Percentiles rank a stretch among this genome's conserved stretches.
Evolutionary conservation across 2,329 filamentous ascomycete genomes (phyloP).

Genomic region (Metarhizium brunneum): DNA sequence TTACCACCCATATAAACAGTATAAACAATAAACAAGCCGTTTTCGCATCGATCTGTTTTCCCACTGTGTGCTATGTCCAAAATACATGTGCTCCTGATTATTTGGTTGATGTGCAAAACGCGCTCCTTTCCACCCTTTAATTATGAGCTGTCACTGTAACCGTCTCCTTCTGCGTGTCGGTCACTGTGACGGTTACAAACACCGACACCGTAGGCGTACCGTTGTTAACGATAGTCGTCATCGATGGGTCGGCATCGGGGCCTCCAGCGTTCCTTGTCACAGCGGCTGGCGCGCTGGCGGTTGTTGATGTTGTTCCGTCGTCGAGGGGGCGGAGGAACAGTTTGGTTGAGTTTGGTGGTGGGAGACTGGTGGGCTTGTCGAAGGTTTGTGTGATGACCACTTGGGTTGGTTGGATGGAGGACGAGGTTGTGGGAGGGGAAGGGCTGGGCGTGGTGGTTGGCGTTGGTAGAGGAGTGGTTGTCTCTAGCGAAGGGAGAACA

Average conservation of each 20-base stretch:
- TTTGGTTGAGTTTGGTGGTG: constrained; percentile 10
- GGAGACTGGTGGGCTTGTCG: constrained; percentile 11
- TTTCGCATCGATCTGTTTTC: no score
- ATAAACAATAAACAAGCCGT: no score
- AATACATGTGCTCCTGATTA: no score
- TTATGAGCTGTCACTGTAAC: constrained; percentile 18
- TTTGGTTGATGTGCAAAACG: no score
- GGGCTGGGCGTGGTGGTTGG: not conserved
- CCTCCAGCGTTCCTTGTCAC: constrained; percentile 1
- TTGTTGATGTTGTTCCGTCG: constrained; percentile 2
- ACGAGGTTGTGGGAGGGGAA: not conserved
- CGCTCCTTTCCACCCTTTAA: not conserved
- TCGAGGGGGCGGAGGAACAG: constrained; percentile 20
- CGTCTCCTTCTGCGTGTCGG: constrained; percentile 19
- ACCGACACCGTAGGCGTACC: constrained; percentile 27
- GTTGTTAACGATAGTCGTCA: constrained; percentile 15
- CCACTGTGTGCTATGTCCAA: no score
- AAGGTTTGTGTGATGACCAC: constrained; percentile 19
- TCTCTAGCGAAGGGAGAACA: not conserved
- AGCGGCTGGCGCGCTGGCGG: not conserved
- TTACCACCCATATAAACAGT: no score
- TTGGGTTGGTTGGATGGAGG: constrained; percentile 1
- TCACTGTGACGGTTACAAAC: constrained; percentile 27
- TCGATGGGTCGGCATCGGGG: constrained; percentile 8
- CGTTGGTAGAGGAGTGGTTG: not conserved